Conservation (phyloP, 2,329 filamentous ascomycete species). For the Phaeophleospora eucalypticola region DNA sequence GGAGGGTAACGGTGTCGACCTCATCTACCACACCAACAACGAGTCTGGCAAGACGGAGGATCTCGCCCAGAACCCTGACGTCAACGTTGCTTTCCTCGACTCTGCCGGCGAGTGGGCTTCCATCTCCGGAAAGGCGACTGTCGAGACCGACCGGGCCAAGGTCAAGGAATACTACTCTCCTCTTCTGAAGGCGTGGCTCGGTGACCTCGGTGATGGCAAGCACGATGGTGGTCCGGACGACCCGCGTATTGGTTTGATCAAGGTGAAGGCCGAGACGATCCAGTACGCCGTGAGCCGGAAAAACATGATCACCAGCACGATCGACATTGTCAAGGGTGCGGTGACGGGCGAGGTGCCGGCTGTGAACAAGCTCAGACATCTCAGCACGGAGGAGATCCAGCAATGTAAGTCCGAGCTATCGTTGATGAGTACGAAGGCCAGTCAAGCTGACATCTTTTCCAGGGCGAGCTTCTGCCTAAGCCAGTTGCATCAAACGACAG, state of each 20-base stretch:
- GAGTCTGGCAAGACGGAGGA: conserved; percentile 86
- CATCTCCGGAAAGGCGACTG: conserved; percentile 66
- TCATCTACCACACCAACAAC: conserved; percentile 89
- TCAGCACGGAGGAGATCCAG: conserved; percentile 62
- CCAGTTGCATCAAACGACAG: background rate
- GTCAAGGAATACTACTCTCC: conserved; percentile 74
- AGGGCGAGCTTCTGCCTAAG: conserved; percentile 10
- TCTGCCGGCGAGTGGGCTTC: conserved; percentile 79
- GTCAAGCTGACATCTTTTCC: conserved; percentile 4
- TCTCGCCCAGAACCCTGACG: conserved; percentile 64
- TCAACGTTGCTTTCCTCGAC: conserved; percentile 75
- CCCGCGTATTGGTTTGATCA: conserved; percentile 76
- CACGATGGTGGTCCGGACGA: conserved; percentile 80
- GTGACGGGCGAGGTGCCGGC: conserved; percentile 66
- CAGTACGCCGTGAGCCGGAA: conserved; percentile 65
- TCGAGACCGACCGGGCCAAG: conserved; percentile 64
- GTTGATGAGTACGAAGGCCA: no score
- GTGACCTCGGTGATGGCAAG: conserved; percentile 75
- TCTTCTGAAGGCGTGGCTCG: conserved; percentile 76
- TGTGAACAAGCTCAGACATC: conserved; percentile 72
- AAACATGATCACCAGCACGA: conserved; percentile 59
- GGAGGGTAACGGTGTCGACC: conserved; percentile 74
- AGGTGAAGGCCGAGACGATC: conserved; percentile 66
- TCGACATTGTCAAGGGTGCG: conserved; percentile 71
- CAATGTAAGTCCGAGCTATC: conserved; percentile 49